These are phyloP conservation scores for Hypoxylon rickii DNA, from an alignment of 495 filamentous ascomycete species.

Conservation along the genomic window DNA sequence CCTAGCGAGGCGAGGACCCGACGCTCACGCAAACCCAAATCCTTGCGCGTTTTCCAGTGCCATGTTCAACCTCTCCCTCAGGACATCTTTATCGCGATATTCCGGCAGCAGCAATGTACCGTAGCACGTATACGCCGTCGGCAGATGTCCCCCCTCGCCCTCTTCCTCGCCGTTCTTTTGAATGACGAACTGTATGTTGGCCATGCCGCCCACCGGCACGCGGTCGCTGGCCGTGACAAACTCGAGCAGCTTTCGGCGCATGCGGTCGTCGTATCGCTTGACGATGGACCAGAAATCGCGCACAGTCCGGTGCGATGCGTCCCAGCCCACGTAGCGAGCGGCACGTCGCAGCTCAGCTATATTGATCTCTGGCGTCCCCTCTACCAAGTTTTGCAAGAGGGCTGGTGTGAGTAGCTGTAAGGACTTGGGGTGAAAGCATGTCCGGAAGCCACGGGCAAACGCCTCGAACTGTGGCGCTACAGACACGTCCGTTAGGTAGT, in stretches of 20 bases:
- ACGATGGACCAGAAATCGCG: conserved; percentile 84
- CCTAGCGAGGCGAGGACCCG: too few relatives aligned
- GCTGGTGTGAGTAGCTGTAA: conserved; percentile 71
- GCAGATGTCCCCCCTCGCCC: conserved; percentile 59
- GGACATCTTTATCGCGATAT: conserved; percentile 68
- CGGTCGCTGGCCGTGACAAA: conserved; percentile 95
- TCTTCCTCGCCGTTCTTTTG: conserved; percentile 77
- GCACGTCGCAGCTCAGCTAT: conserved; percentile 68
- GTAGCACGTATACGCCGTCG: conserved; percentile 88
- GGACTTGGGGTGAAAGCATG: conserved; percentile 70
- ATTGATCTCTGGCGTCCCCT: conserved; percentile 80
- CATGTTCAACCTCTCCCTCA: conserved; percentile 74
- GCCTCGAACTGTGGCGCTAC: conserved; percentile 77
- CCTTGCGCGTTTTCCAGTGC: conserved; percentile 90
- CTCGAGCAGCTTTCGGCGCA: conserved; percentile 76
- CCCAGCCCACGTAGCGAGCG: conserved; percentile 80
- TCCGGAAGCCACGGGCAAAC: conserved; percentile 80
- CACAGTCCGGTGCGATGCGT: conserved; percentile 67
- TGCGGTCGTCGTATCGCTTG: conserved; percentile 65
- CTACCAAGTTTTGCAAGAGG: conserved; percentile 74
- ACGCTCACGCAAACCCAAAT: conserved; percentile 74
- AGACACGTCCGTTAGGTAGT: conserved; percentile 79
- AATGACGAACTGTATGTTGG: conserved; percentile 79
- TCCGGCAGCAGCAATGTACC: conserved; percentile 83
- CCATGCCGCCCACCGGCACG: conserved; percentile 81